phyloP scores from a whole-genome alignment of 2,329 filamentous ascomycete species.

The Emmonsia crescens region DNA sequence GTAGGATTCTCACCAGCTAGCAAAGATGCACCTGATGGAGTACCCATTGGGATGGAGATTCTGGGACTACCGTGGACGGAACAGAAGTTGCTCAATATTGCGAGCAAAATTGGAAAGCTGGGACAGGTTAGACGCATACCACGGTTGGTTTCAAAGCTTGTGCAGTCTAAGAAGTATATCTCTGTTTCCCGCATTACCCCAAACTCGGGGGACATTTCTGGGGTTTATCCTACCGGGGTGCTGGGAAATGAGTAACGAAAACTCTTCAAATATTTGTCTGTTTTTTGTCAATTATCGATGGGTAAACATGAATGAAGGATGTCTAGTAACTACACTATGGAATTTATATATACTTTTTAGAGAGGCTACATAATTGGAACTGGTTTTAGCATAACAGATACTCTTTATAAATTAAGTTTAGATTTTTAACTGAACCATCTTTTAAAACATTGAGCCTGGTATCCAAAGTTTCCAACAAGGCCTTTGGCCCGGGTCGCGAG shows the following conservation, averaged over 20 bases:
- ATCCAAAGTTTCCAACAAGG: not conserved
- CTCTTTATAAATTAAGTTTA: not conserved
- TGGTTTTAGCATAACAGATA: not conserved
- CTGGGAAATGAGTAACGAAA: not conserved
- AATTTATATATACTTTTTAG: not conserved
- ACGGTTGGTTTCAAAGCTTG: not conserved
- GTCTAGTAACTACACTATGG: not conserved
- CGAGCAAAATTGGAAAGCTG: constrained; percentile 40
- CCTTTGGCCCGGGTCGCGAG: too few species aligned
- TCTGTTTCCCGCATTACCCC: not conserved
- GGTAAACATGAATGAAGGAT: not conserved
- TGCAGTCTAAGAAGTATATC: not conserved
- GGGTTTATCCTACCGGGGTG: not conserved
- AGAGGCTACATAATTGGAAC: too few species aligned
- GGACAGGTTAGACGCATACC: constrained; percentile 38
- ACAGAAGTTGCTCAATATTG: constrained; percentile 43
- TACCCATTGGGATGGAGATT: constrained; percentile 57
- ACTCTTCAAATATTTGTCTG: not conserved
- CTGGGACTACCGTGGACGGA: constrained; percentile 49
- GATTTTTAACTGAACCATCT: not conserved
- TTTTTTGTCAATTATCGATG: not conserved
- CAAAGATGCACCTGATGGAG: constrained; percentile 39
- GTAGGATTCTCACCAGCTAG: constrained; percentile 12
- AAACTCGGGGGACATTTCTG: not conserved
- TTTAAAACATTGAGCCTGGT: not conserved